A percentile compares a stretch with the other conserved stretches of the same genome.
phyloP scores from a whole-genome alignment of 1,284 basidiomycete species.

The Irpex sp. region DNA sequence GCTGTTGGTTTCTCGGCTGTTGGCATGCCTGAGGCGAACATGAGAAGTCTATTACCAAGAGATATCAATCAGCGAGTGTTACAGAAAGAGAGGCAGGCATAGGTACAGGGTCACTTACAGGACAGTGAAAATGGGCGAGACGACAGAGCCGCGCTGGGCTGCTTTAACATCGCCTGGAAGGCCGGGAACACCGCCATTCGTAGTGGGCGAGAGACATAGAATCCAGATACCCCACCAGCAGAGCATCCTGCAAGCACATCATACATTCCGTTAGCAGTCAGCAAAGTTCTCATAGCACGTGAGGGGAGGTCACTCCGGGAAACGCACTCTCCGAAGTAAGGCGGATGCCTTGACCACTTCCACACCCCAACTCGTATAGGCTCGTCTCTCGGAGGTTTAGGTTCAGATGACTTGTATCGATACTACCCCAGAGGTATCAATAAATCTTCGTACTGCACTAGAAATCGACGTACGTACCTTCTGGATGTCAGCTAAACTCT shows the following conservation, averaged over 20 bases:
- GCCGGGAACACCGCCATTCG: constrained; percentile 37
- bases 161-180: constrained; percentile 33
- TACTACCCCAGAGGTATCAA: too few species aligned
- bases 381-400: constrained; percentile 49
- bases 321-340: constrained; percentile 72
- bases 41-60: constrained; percentile 62
- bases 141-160: constrained; percentile 58
- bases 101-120: too few species aligned
- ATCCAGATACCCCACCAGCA: constrained; percentile 77
- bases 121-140: constrained; percentile 64
- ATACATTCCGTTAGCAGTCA: too few species aligned
- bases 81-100: too few species aligned
- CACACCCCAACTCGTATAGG: constrained; percentile 49
- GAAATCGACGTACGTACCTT: constrained; percentile 41
- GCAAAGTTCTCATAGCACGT: too few species aligned
- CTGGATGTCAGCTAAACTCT: constrained; percentile 61
- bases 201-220: constrained; percentile 56
- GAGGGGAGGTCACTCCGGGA: too few species aligned
- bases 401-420: constrained; percentile 48
- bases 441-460: neutral
- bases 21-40: constrained; percentile 70
- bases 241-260: constrained; percentile 44
- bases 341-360: constrained; percentile 67
- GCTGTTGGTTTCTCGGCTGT: constrained; percentile 72
- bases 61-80: too few species aligned